Conservation (phyloP, 805 yeast species). For the Yarrowia porcina region DNA sequence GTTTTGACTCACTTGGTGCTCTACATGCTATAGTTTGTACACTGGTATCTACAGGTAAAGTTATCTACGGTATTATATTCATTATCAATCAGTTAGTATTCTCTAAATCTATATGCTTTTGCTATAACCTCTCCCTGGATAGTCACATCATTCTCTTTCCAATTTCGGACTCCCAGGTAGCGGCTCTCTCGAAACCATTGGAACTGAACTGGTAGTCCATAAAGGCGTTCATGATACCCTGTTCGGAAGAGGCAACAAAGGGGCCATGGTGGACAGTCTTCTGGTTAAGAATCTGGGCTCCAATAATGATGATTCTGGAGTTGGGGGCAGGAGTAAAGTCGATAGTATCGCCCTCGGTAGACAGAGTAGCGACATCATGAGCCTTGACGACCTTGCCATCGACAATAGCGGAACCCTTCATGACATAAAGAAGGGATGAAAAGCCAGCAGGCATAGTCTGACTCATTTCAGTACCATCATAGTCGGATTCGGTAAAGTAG, state of each 20-base stretch:
- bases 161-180: constrained; percentile 35
- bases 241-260: constrained; percentile 71
- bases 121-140: no score
- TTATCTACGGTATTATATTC: no score
- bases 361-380: neutral
- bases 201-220: constrained; percentile 57
- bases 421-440: neutral
- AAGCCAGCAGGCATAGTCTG: neutral
- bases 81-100: no score
- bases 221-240: constrained; percentile 65
- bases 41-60: no score
- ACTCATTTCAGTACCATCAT: no score
- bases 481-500: no score
- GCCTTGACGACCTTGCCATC: neutral
- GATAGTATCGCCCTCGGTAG: neutral
- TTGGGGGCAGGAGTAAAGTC: neutral
- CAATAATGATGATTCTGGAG: no score
- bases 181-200: constrained; percentile 39
- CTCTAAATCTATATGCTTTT: constrained; percentile 18
- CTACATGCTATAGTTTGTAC: no score
- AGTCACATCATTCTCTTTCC: constrained; percentile 31
- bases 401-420: neutral
- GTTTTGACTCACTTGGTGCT: no score
- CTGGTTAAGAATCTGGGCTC: neutral
- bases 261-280: constrained; percentile 80